Percentiles rank a stretch among this genome's conserved stretches.
phyloP scores from a whole-genome alignment of 179 eudicot species.

The Silene vulgaris region DNA sequence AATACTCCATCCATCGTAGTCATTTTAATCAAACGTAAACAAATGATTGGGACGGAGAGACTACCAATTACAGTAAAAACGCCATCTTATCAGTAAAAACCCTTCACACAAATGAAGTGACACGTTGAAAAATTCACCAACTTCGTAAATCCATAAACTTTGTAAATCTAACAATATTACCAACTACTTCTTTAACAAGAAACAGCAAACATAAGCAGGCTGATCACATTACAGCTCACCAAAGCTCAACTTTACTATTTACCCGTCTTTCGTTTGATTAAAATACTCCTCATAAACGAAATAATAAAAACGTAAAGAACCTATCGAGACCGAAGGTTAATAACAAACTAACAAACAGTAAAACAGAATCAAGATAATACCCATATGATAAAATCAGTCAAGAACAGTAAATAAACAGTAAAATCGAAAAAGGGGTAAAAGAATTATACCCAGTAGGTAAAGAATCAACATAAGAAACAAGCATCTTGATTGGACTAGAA shows the following conservation, averaged over 20 bases:
- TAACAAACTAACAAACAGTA: no score
- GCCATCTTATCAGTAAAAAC: background rate
- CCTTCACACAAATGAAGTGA: slow-evolving; percentile 3
- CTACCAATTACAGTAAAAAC: no score
- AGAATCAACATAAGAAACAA: slow-evolving; percentile 32
- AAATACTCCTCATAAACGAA: background rate
- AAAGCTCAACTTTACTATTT: background rate
- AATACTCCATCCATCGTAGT: no score
- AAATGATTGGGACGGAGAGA: no score
- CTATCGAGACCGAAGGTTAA: background rate
- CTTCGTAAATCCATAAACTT: background rate
- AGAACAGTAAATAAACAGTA: background rate
- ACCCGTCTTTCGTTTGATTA: no score
- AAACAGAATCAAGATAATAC: background rate
- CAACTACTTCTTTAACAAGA: background rate
- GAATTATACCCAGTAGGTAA: slow-evolving; percentile 48
- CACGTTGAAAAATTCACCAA: slow-evolving; percentile 13
- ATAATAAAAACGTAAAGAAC: background rate
- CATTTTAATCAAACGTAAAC: no score
- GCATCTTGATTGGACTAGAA: slow-evolving; percentile 32
- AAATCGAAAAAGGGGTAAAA: background rate
- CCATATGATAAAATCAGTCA: background rate
- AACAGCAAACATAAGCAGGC: background rate
- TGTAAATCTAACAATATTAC: background rate
- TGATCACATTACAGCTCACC: background rate